These are phyloP conservation scores for Plasmopara muralis DNA, from an alignment of 352 stramenopile species.

Conservation along the genomic window DNA sequence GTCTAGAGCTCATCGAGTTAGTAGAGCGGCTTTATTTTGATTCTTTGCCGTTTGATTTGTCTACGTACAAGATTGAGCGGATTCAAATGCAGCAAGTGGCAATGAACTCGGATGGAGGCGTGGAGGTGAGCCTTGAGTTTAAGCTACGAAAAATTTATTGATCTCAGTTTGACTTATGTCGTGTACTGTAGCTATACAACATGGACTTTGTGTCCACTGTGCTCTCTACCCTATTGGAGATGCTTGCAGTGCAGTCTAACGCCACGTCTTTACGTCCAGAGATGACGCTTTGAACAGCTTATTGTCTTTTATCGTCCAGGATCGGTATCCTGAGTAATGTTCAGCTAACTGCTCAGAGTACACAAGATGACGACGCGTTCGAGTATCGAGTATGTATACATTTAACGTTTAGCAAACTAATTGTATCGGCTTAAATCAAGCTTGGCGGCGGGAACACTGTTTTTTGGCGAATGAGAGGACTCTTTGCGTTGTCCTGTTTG, in stretches of 20 bases:
- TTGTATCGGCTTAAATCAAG: constrained; percentile 51
- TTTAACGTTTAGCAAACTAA: constrained; percentile 3
- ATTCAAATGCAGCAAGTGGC: constrained; percentile 44
- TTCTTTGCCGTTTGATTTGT: constrained; percentile 41
- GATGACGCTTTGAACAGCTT: constrained; percentile 31
- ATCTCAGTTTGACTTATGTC: constrained; percentile 4
- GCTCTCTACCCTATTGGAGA: constrained; percentile 39
- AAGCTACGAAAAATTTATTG: neutral
- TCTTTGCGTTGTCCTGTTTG: constrained; percentile 4
- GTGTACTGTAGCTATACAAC: constrained; percentile 30
- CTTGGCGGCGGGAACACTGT: constrained; percentile 10
- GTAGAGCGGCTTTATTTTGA: constrained; percentile 53
- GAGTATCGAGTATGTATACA: neutral
- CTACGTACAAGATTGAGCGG: constrained; percentile 41
- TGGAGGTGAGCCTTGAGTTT: constrained; percentile 32
- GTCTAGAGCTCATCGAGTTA: constrained; percentile 43
- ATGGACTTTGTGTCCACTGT: constrained; percentile 44
- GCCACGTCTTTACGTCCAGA: constrained; percentile 26
- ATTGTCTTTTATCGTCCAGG: neutral
- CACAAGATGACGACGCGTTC: too few relatives aligned
- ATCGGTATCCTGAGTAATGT: too few relatives aligned
- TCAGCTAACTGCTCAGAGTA: too few relatives aligned
- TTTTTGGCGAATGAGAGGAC: constrained; percentile 4
- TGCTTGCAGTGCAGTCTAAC: constrained; percentile 37
- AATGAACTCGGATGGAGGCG: constrained; percentile 29